Evolutionary conservation across 2,329 filamentous ascomycete genomes (phyloP).

Genomic region (Daldinia sp.): DNA sequence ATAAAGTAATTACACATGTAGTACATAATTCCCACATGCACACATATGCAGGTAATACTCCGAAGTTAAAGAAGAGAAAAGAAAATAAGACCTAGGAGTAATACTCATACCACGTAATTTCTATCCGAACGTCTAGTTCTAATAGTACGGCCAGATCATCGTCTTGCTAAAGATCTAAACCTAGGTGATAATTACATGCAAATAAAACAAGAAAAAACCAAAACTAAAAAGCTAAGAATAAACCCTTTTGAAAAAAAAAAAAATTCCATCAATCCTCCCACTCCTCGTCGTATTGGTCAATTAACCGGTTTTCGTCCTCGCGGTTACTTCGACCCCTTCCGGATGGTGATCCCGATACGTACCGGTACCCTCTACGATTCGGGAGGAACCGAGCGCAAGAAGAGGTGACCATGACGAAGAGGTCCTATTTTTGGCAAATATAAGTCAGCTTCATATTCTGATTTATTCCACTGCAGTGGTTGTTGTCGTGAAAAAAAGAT

Average conservation of each 20-base stretch:
- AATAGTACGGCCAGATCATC: conserved; percentile 14
- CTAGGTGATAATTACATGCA: conserved; percentile 27
- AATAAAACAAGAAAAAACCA: conserved; percentile 21
- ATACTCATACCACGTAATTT: neutral
- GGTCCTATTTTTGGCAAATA: conserved; percentile 59
- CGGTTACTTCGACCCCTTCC: conserved; percentile 60
- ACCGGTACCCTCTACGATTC: conserved; percentile 73
- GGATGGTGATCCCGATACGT: conserved; percentile 68
- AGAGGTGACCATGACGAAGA: conserved; percentile 75
- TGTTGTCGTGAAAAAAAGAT: neutral
- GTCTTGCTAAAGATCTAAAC: conserved; percentile 22
- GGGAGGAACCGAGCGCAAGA: conserved; percentile 77
- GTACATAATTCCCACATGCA: neutral
- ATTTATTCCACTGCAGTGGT: neutral
- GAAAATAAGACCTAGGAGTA: neutral
- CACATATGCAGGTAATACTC: neutral
- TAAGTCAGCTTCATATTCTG: conserved; percentile 26
- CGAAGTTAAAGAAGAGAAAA: neutral
- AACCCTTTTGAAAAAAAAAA: neutral
- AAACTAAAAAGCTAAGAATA: neutral
- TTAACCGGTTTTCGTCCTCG: conserved; percentile 92
- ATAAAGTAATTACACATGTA: no score
- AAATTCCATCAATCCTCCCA: conserved; percentile 79
- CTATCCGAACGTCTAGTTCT: conserved; percentile 26
- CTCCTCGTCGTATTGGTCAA: conserved; percentile 96